A percentile compares a stretch with the other conserved stretches of the same genome.
Evolutionary conservation across 768 basidiomycete genomes (phyloP).

Genomic region (Boletus reticulatus): DNA sequence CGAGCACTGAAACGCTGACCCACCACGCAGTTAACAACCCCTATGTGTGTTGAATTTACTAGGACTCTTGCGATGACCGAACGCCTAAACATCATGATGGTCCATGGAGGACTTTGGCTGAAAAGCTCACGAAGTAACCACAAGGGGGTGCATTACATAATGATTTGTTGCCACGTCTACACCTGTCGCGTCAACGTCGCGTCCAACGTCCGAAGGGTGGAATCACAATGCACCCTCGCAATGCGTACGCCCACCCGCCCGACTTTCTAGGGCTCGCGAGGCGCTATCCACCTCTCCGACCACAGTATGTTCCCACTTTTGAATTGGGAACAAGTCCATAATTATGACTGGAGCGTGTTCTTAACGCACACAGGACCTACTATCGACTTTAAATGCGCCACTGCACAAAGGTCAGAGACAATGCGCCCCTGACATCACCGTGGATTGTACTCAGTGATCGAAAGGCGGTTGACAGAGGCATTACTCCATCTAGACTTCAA

Average conservation of each 20-base stretch:
- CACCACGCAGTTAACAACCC: too few species aligned
- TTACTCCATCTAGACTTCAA: slow-evolving; percentile 75
- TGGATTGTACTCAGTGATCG: slow-evolving; percentile 10
- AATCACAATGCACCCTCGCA: slow-evolving; percentile 45
- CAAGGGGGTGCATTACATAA: background rate
- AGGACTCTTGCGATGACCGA: too few species aligned
- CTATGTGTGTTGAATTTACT: too few species aligned
- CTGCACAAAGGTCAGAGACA: slow-evolving; percentile 58
- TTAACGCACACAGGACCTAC: slow-evolving; percentile 33
- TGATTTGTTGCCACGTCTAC: too few species aligned
- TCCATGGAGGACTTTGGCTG: too few species aligned
- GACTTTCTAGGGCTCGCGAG: slow-evolving; percentile 62
- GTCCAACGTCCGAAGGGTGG: too few species aligned
- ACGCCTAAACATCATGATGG: too few species aligned
- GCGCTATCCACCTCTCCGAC: slow-evolving; percentile 53
- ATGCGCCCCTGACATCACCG: background rate
- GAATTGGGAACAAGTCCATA: background rate
- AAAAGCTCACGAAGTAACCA: too few species aligned
- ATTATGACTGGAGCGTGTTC: slow-evolving; percentile 22
- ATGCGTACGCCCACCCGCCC: slow-evolving; percentile 44
- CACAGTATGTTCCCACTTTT: slow-evolving; percentile 42
- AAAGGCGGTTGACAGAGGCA: slow-evolving; percentile 75
- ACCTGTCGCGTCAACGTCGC: too few species aligned
- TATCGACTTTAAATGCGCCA: slow-evolving; percentile 76
- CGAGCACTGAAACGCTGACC: too few species aligned